Evolutionary conservation across 108 stramenopile species (phyloP).

Genomic region (Cylindrotheca fusiformis): DNA sequence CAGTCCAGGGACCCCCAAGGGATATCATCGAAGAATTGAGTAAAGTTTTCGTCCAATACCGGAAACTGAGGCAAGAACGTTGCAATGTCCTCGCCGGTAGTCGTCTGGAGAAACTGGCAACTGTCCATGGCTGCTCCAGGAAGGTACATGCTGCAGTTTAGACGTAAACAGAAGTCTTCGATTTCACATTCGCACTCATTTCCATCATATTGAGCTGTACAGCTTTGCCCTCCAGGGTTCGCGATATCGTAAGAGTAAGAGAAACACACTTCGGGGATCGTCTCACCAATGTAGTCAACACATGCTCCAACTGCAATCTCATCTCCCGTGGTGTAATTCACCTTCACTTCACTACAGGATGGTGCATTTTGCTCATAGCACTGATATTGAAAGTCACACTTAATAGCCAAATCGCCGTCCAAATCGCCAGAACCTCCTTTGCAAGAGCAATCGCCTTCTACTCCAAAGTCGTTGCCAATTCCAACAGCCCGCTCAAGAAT

Average conservation of each 20-base stretch:
- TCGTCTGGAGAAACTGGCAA: conserved; percentile 20
- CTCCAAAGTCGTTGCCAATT: conserved; percentile 22
- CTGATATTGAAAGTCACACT: conserved; percentile 15
- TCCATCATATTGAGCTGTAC: conserved; percentile 19
- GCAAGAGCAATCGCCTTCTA: conserved; percentile 21
- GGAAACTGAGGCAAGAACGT: conserved; percentile 18
- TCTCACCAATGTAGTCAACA: conserved; percentile 9
- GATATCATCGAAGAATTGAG: conserved; percentile 2
- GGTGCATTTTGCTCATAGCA: background rate
- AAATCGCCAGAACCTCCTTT: conserved; percentile 6
- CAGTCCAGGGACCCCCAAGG: conserved; percentile 17
- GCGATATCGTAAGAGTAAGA: conserved; percentile 15
- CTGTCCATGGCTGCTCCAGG: conserved; percentile 29
- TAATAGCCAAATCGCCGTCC: conserved; percentile 3
- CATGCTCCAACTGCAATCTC: conserved; percentile 6
- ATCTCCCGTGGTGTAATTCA: conserved; percentile 13
- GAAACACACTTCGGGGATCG: conserved; percentile 23
- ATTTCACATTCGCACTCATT: conserved; percentile 22
- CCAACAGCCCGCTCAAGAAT: conserved; percentile 27
- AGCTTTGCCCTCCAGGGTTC: conserved; percentile 3
- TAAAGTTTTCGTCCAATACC: conserved; percentile 13
- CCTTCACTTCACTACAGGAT: conserved; percentile 12
- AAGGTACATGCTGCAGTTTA: conserved; percentile 23
- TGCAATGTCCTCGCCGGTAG: background rate
- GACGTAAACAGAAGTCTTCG: conserved; percentile 14